Evolutionary conservation across 2,329 filamentous ascomycete species (phyloP).

Genomic region (Alternaria triticina): DNA sequence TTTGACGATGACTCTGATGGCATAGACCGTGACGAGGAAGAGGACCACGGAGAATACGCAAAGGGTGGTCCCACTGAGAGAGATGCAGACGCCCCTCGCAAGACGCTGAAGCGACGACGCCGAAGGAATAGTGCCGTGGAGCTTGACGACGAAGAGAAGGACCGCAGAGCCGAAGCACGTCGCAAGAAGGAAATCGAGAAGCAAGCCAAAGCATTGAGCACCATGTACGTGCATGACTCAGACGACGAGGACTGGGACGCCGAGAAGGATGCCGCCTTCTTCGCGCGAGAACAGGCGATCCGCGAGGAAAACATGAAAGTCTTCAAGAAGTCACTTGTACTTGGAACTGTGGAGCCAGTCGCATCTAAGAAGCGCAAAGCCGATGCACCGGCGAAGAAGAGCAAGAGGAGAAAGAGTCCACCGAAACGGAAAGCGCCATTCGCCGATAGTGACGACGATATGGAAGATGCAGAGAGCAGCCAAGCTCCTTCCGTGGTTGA

Average conservation of each 20-base stretch:
- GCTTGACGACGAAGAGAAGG: slow-evolving; percentile 65
- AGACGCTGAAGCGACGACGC: slow-evolving; percentile 62
- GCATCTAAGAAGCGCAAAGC: slow-evolving; percentile 46
- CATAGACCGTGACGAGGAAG: slow-evolving; percentile 61
- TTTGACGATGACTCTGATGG: slow-evolving; percentile 76
- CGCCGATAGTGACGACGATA: slow-evolving; percentile 39
- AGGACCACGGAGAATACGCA: slow-evolving; percentile 68
- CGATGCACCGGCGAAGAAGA: slow-evolving; percentile 23
- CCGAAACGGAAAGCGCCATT: slow-evolving; percentile 38
- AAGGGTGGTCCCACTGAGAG: slow-evolving; percentile 68
- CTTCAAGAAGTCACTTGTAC: slow-evolving; percentile 53
- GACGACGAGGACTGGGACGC: slow-evolving; percentile 90
- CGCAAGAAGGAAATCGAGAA: slow-evolving; percentile 77
- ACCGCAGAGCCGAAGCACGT: slow-evolving; percentile 66
- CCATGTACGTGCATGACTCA: slow-evolving; percentile 78
- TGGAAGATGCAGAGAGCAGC: slow-evolving; percentile 32
- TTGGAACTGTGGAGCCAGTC: slow-evolving; percentile 49
- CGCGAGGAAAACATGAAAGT: slow-evolving; percentile 62
- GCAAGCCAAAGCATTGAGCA: slow-evolving; percentile 80
- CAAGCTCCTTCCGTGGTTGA: slow-evolving; percentile 33
- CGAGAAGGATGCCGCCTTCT: slow-evolving; percentile 77
- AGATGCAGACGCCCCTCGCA: slow-evolving; percentile 62
- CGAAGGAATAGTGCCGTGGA: slow-evolving; percentile 63
- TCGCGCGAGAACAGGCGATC: slow-evolving; percentile 73
- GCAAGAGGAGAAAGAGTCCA: slow-evolving; percentile 43